phyloP scores from a whole-genome alignment of 2,329 filamentous ascomycete genomes.

The Elsinoe australis region DNA sequence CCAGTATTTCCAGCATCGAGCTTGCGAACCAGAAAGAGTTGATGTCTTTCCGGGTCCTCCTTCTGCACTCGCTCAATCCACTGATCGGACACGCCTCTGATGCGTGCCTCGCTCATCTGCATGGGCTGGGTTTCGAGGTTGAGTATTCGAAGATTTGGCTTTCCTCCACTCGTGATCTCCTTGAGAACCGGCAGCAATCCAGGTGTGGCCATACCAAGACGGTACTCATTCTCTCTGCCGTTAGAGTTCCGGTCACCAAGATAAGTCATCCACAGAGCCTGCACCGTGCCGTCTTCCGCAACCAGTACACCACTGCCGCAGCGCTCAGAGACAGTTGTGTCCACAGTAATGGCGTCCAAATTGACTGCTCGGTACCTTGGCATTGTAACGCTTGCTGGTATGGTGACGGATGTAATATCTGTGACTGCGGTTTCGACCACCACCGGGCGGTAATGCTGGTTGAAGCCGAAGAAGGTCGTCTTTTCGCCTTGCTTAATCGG shows the following conservation, averaged over 20 bases:
- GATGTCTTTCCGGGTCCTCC: slow-evolving; percentile 85
- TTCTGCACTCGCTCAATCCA: slow-evolving; percentile 88
- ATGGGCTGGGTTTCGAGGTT: slow-evolving; percentile 93
- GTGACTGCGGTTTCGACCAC: slow-evolving; percentile 92
- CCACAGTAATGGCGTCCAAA: slow-evolving; percentile 92
- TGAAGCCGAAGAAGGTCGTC: slow-evolving; percentile 97
- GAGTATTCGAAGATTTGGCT: slow-evolving; percentile 78
- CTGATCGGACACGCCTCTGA: slow-evolving; percentile 93
- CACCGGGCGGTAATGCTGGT: slow-evolving; percentile 87
- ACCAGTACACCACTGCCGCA: slow-evolving; percentile 92
- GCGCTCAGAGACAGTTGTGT: slow-evolving; percentile 82
- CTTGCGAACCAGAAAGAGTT: slow-evolving; percentile 97
- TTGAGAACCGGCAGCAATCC: slow-evolving; percentile 81
- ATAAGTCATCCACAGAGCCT: slow-evolving; percentile 94
- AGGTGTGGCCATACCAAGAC: slow-evolving; percentile 83
- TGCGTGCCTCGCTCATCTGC: slow-evolving; percentile 91
- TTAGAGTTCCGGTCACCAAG: slow-evolving; percentile 77
- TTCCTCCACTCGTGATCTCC: slow-evolving; percentile 71
- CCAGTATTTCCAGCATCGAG: slow-evolving; percentile 57
- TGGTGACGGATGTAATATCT: slow-evolving; percentile 93
- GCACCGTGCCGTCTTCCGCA: slow-evolving; percentile 80
- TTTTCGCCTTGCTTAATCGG: slow-evolving; percentile 87
- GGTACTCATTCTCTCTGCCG: slow-evolving; percentile 90
- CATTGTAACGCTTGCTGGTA: slow-evolving; percentile 85
- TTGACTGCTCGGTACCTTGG: slow-evolving; percentile 93